phyloP scores from a whole-genome alignment of 352 stramenopile genomes.

The Phytophthora fragariae region DNA sequence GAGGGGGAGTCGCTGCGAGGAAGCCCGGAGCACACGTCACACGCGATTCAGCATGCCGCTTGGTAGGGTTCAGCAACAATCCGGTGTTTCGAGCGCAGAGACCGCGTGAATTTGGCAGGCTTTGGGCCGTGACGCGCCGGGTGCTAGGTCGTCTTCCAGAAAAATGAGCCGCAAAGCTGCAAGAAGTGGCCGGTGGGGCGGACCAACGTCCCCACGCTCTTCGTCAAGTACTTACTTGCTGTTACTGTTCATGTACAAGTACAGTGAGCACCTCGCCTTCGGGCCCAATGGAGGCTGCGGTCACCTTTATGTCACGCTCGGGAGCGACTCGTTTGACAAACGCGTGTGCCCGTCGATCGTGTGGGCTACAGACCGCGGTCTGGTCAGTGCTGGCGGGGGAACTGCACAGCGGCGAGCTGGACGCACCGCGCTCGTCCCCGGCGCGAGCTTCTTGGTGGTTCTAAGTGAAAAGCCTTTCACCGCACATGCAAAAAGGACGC shows the following conservation, averaged over 20 bases:
- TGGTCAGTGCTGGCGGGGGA: constrained; percentile 31
- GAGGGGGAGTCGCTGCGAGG: constrained; percentile 27
- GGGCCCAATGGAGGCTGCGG: constrained; percentile 6
- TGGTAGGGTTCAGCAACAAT: constrained; percentile 50
- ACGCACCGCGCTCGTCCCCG: constrained; percentile 30
- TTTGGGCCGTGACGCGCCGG: constrained; percentile 15
- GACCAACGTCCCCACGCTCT: constrained; percentile 15
- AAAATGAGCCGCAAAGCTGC: constrained; percentile 38
- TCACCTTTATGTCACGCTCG: constrained; percentile 33
- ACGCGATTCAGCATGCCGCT: constrained; percentile 35
- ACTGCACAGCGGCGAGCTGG: constrained; percentile 39
- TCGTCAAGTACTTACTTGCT: too few relatives aligned
- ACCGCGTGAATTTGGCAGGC: constrained; percentile 21
- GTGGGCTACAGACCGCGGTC: constrained; percentile 9
- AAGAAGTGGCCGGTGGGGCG: constrained; percentile 30
- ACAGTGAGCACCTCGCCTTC: background rate
- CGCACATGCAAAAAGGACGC: constrained; percentile 15
- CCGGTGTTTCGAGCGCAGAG: constrained; percentile 46
- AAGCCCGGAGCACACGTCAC: constrained; percentile 27
- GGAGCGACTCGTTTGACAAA: constrained; percentile 27
- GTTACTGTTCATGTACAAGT: background rate
- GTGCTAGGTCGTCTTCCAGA: constrained; percentile 27
- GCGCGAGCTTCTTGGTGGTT: background rate
- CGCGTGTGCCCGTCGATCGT: constrained; percentile 16
- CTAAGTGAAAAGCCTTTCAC: too few relatives aligned